These are phyloP conservation scores for Dunaliella primolecta DNA, from an alignment of 139 green algal species.

Conservation along the genomic window DNA sequence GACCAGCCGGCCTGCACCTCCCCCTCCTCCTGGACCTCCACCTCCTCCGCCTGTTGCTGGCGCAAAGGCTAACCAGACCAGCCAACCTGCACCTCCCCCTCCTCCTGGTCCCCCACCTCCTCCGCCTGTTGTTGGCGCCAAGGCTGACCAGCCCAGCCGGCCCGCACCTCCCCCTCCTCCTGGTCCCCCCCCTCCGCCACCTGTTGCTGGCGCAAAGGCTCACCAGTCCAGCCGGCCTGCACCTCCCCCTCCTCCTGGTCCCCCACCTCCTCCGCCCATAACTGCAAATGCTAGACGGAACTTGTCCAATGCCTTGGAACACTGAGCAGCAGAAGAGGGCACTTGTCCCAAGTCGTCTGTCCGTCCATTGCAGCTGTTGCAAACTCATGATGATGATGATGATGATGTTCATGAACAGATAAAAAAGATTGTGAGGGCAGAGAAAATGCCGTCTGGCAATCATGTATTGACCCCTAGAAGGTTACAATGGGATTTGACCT, in stretches of 20 bases:
- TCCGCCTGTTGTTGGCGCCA: not conserved
- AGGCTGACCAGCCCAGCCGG: not conserved
- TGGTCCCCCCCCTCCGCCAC: not conserved
- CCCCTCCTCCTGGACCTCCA: not conserved
- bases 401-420: too few relatives aligned
- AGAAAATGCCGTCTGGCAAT: too few relatives aligned
- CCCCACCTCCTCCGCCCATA: not conserved
- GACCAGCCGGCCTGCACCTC: too few relatives aligned
- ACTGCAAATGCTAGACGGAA: not conserved
- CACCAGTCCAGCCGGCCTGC: too few relatives aligned
- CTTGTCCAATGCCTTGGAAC: not conserved
- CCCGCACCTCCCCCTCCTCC: not conserved
- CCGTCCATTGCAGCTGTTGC: too few relatives aligned
- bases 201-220: not conserved
- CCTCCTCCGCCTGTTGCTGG: not conserved
- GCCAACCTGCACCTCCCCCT: not conserved
- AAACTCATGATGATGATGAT: too few relatives aligned
- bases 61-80: not conserved
- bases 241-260: not conserved
- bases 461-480: too few relatives aligned
- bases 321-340: not conserved
- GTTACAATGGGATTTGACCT: too few relatives aligned
- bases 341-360: not conserved
- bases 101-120: not conserved
- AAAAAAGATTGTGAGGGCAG: too few relatives aligned